Conservation (phyloP, 1,139 yeast species). For the Kurtzmaniella quercitrusa region DNA sequence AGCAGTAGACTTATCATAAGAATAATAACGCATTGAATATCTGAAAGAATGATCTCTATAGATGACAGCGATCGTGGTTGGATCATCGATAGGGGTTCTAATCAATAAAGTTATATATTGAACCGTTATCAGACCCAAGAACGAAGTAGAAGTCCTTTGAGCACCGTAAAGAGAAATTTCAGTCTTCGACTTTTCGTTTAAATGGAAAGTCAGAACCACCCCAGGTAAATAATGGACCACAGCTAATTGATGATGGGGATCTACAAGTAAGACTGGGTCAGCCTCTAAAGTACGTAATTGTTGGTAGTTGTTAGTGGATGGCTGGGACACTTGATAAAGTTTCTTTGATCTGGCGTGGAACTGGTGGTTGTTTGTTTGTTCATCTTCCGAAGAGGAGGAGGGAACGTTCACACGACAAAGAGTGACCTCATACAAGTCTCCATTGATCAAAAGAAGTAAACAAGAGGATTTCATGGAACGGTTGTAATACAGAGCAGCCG, state of each 20-base stretch:
- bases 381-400: background rate
- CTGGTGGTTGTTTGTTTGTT: background rate
- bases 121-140: slow-evolving; percentile 5
- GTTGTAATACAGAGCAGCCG: background rate
- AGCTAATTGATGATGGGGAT: slow-evolving; percentile 14
- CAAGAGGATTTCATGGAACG: background rate
- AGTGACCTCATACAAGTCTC: background rate
- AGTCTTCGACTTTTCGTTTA: slow-evolving; percentile 22
- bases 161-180: background rate
- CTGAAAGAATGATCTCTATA: slow-evolving; percentile 34
- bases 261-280: slow-evolving; percentile 19
- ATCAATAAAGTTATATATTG: slow-evolving; percentile 1
- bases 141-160: slow-evolving; percentile 1
- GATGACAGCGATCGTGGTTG: slow-evolving; percentile 21
- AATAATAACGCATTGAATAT: slow-evolving; percentile 29
- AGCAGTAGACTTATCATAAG: slow-evolving; percentile 10
- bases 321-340: background rate
- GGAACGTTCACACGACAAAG: background rate
- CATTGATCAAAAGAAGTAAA: background rate
- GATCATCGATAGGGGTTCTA: background rate
- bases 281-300: slow-evolving; percentile 14
- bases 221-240: slow-evolving; percentile 29
- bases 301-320: background rate
- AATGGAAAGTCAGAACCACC: slow-evolving; percentile 19
- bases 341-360: background rate